A percentile compares a stretch with the other conserved stretches of the same genome.
These are phyloP conservation scores for Cyberlindnera amylophila DNA, from an alignment of 805 yeast genomes.

Conservation along the genomic window DNA sequence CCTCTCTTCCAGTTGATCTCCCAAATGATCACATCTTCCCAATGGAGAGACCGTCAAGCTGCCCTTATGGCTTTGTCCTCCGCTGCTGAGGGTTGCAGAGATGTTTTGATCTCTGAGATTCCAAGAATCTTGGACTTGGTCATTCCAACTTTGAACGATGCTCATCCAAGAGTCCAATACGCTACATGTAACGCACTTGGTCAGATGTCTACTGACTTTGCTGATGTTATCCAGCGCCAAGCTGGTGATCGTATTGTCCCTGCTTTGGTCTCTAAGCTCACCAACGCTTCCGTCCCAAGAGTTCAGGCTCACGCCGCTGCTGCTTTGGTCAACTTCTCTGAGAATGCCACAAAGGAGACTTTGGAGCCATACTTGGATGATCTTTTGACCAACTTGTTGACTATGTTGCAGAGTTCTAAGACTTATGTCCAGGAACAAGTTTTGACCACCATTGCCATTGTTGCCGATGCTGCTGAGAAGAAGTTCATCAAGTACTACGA, in stretches of 20 bases:
- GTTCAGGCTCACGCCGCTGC: conserved; percentile 99
- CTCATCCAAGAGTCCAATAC: conserved; percentile 92
- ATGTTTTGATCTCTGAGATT: conserved; percentile 76
- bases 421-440: conserved; percentile 97
- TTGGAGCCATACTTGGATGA: conserved; percentile 91
- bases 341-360: conserved; percentile 81
- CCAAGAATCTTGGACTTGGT: conserved; percentile 81
- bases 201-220: conserved; percentile 95
- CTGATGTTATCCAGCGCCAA: conserved; percentile 79
- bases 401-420: conserved; percentile 77
- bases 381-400: conserved; percentile 68
- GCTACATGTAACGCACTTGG: conserved; percentile 97
- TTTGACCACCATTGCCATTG: conserved; percentile 91
- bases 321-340: conserved; percentile 92
- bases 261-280: conserved; percentile 78
- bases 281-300: conserved; percentile 71
- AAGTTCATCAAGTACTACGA: conserved; percentile 90
- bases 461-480: conserved; percentile 92
- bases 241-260: conserved; percentile 80
- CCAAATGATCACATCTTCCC: conserved; percentile 66
- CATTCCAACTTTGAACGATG: conserved; percentile 78
- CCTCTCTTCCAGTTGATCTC: conserved; percentile 87
- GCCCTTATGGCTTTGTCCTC: conserved; percentile 95
- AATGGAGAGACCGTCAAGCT: conserved; percentile 96
- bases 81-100: conserved; percentile 96